Base-by-base conservation (phyloP, 371 early-diverging fungal genomes). In the Mycotypha africana region DNA sequence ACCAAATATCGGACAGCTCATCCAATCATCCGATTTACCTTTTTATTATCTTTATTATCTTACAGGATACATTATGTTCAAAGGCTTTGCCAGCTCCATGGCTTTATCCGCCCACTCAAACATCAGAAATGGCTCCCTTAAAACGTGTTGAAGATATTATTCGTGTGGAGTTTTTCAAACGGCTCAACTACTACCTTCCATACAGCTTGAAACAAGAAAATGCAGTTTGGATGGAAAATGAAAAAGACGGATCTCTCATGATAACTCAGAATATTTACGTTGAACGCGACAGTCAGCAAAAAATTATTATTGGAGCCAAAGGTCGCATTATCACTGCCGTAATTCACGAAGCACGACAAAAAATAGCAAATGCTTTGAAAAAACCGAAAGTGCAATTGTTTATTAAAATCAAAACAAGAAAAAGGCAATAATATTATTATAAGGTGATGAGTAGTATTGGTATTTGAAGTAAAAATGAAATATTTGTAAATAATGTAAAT, bases 81-180 rank as follows among this genome's bases (percentile, higher is more conserved):
- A 38, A 53, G 15, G 62, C 85, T 0, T 40, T 56, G 19, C 68
- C 81, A 3, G 69, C 77, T 8, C 45, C 59, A 19, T 89, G 89
- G 88, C 45, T 76, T 38, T 79, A 79, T 37, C 82, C 85, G 7
- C 67, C 67, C 0, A 49, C 70, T n/a, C 77, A 75, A 51, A 78
- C 66, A 22, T 56, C 60, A 1, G 88, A 89, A 36, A 79, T 81
- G 78, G 56, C 86, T 3, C 80, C 76, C 38, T 55, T 84, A 47
- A 72, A 72, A 33, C 75, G 76, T 3, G 86, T 86, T 1, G 87
- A 86, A 50, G 88, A 88, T 45, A 53, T 83, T 30, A 81, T 89
- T 49, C 78, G 89, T 20, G 80, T 81, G 2, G 82, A 86, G 45
- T 70, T 88, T 45, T 86, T 79, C 46, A 74, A 65, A 19, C 60